phyloP scores from a whole-genome alignment of 306 rosid species.

The Morella rubra region DNA sequence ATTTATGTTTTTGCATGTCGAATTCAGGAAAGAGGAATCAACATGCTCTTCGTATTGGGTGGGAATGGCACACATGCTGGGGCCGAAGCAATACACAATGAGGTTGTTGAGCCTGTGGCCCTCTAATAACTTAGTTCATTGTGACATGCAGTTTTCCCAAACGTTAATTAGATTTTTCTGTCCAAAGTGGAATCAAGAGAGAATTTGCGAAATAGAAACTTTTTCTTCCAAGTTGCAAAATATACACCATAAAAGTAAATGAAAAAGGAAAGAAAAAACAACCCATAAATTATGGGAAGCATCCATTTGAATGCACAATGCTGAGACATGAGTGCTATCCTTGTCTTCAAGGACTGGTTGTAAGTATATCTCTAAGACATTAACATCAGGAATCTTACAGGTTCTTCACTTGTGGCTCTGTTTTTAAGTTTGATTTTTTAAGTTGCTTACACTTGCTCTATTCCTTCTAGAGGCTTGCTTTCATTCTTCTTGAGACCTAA shows the following conservation, averaged over 20 bases:
- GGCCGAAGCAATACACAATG: slow-evolving; percentile 87
- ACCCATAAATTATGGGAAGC: neutral
- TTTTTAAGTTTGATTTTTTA: neutral
- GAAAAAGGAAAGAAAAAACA: neutral
- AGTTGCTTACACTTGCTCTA: neutral
- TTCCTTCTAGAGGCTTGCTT: neutral
- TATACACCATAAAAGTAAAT: neutral
- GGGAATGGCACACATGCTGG: slow-evolving; percentile 99
- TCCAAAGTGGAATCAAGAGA: neutral
- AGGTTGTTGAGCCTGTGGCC: slow-evolving; percentile 53
- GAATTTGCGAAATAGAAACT: neutral
- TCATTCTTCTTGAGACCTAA: slow-evolving; percentile 3
- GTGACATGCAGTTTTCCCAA: slow-evolving; percentile 12
- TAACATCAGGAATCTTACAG: slow-evolving; percentile 2
- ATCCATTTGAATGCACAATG: slow-evolving; percentile 10
- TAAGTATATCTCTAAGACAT: neutral
- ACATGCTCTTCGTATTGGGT: slow-evolving; percentile 97
- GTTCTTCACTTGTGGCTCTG: neutral
- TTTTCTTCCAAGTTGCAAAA: neutral
- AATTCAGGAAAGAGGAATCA: slow-evolving; percentile 84
- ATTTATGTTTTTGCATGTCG: slow-evolving; percentile 24
- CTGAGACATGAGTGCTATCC: neutral
- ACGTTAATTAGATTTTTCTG: neutral
- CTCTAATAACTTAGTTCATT: slow-evolving; percentile 11
- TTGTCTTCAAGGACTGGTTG: neutral